Evolutionary conservation across 106 monocot species (phyloP).

Genomic region (Gastrodia elata): DNA sequence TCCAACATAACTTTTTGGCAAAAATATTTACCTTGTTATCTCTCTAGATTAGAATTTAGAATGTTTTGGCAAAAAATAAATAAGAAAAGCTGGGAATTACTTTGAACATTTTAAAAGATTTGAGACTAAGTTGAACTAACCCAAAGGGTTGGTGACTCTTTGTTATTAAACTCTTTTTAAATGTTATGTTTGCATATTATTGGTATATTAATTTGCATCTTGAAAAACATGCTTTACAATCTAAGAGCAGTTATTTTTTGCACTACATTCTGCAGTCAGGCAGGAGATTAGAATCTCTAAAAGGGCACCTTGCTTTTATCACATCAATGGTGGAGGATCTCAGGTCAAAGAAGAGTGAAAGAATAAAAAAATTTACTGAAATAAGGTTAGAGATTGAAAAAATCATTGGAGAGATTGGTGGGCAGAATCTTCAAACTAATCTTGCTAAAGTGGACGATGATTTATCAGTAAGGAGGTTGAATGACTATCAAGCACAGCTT

Average conservation of each 20-base stretch:
- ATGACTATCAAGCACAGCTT: slow-evolving; percentile 46
- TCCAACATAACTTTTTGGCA: no score
- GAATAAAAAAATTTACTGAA: slow-evolving; percentile 52
- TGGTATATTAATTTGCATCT: not conserved
- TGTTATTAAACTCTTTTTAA: no score
- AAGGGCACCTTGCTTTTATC: slow-evolving; percentile 50
- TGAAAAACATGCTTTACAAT: not conserved
- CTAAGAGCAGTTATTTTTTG: not conserved
- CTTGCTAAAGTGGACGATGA: slow-evolving; percentile 25
- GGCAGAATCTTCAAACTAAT: slow-evolving; percentile 9
- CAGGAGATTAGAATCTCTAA: slow-evolving; percentile 44
- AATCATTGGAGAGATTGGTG: slow-evolving; percentile 58
- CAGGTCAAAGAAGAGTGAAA: slow-evolving; percentile 50
- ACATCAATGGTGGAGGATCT: slow-evolving; percentile 60
- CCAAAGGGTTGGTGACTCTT: no score
- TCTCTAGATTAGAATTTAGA: no score
- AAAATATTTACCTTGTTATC: no score
- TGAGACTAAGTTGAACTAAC: no score
- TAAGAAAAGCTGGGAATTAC: no score
- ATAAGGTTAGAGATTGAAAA: slow-evolving; percentile 59
- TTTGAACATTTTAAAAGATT: no score
- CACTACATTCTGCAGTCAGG: slow-evolving; percentile 35
- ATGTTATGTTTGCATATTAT: not conserved
- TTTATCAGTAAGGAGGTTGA: slow-evolving; percentile 47
- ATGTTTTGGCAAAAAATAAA: no score